Evolutionary conservation across 768 basidiomycete species (phyloP), one percentile per base, ranked within the genome.

Genomic region (Pisolithus albus): DNA sequence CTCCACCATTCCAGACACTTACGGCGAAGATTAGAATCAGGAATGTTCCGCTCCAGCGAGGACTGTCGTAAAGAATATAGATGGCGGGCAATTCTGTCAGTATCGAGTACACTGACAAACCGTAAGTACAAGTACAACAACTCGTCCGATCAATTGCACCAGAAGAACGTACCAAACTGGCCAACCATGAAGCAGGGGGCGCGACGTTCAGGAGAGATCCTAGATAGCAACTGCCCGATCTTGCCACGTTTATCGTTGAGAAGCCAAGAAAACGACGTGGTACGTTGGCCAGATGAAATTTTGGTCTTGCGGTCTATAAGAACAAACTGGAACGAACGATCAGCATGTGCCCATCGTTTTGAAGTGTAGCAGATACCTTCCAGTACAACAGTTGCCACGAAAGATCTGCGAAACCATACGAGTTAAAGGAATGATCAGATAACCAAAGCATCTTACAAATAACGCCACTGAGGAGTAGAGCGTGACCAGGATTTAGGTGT

Each of bases 1-100:
- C 90, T 21, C 88, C 92, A 9, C 94, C 94, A 63, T 97, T 98
- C 93, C 93, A 98, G 0, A 88, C 92, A 53, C 88, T 88, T 42
- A 92, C 89, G 15, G 79, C 73, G 61, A 97, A 90, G 41, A 97
- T 86, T 56, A 79, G 57, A 37, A 94, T 70, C 21, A 97, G 69
- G 71, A 92, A 96, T 2, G 76, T 66, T 16, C 78, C 81, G 58
- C 89, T 92, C 81, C 86, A 89, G 51, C 77, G 72, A 3, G 87
- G 70, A 59, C 84, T 89, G 60, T 88, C 78, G 61, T 95, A 95
- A 40, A 96, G 75, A 26, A 94, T 49, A 61, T 83, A 89, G 4
- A 94, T 80, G 10, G 91, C 86, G 0, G 92, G 90, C 6, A 93
- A 67, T 70, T 92, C 91, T 2, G 92, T 95, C 32, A 94, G 69